Conservation (phyloP, 768 basidiomycete species). For the Trametes sanguinea region DNA sequence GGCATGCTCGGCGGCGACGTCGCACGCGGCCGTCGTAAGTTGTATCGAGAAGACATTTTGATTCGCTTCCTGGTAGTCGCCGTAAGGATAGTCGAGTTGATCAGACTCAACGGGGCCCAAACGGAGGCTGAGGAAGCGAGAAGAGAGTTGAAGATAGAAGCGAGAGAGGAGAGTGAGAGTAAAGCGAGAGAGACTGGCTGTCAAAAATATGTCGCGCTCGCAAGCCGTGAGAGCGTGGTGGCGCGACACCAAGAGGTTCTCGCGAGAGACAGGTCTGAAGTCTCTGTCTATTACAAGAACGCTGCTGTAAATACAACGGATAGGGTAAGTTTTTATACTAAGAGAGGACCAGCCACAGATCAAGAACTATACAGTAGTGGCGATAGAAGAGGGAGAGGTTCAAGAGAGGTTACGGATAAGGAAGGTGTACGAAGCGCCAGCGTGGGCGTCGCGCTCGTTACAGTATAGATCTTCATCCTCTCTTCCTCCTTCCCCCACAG, state of each 20-base stretch:
- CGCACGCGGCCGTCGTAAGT: conserved; percentile 10
- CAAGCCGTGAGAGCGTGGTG: too few species aligned
- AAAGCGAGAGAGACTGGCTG: not conserved
- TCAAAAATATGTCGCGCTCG: conserved; percentile 11
- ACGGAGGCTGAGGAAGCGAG: conserved; percentile 2
- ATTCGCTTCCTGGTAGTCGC: not conserved
- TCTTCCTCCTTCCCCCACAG: conserved; percentile 1
- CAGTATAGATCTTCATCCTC: not conserved
- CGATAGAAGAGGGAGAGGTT: too few species aligned
- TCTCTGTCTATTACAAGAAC: too few species aligned
- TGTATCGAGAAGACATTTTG: conserved; percentile 17
- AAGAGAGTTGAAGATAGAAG: not conserved
- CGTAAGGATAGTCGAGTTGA: conserved; percentile 21
- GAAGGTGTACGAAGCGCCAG: too few species aligned
- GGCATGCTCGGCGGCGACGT: not conserved
- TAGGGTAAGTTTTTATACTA: too few species aligned
- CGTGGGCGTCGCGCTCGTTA: too few species aligned
- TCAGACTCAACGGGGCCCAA: conserved; percentile 23
- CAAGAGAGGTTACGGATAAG: too few species aligned
- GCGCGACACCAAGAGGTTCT: not conserved
- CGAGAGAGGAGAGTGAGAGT: not conserved
- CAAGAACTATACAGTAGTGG: too few species aligned
- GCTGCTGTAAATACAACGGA: too few species aligned
- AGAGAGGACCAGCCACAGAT: too few species aligned
- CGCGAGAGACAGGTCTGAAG: too few species aligned